These are phyloP conservation scores for Paraphaeosphaeria sporulosa DNA, from an alignment of 2,329 filamentous ascomycete genomes.

Conservation along the genomic window DNA sequence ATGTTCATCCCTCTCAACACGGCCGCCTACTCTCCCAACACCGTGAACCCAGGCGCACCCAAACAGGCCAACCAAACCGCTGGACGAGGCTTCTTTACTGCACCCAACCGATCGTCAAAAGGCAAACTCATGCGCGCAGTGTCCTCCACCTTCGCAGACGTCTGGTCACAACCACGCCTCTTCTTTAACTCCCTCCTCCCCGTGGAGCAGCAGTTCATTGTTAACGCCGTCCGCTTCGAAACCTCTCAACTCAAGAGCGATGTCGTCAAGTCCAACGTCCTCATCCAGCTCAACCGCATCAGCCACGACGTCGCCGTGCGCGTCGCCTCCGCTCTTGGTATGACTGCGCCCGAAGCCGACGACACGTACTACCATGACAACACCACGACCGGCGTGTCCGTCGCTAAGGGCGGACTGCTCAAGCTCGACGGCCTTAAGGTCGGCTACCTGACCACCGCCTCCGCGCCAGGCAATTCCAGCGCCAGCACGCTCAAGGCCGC, in stretches of 20 bases:
- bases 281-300: conserved; percentile 73
- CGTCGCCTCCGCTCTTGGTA: conserved; percentile 68
- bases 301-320: conserved; percentile 71
- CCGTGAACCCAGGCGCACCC: conserved; percentile 68
- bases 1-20: conserved; percentile 73
- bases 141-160: conserved; percentile 72
- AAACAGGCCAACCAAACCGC: conserved; percentile 69
- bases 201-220: conserved; percentile 73
- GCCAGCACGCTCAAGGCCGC: conserved; percentile 62
- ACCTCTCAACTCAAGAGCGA: conserved; percentile 65
- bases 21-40: conserved; percentile 72
- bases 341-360: conserved; percentile 67
- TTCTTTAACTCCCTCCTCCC: conserved; percentile 76
- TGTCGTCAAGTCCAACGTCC: conserved; percentile 69
- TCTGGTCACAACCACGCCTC: conserved; percentile 75
- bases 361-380: conserved; percentile 73
- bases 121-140: conserved; percentile 65
- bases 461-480: conserved; percentile 55
- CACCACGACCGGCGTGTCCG: conserved; percentile 67
- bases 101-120: conserved; percentile 62
- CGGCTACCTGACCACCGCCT: conserved; percentile 65
- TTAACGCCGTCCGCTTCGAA: conserved; percentile 79
- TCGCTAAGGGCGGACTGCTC: conserved; percentile 65
- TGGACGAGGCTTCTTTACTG: conserved; percentile 74
- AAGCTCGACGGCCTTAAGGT: conserved; percentile 70